Percentiles rank a stretch among this genome's conserved stretches.
Conservation (phyloP, 768 basidiomycete species). For the Phanerochaete sordida region DNA sequence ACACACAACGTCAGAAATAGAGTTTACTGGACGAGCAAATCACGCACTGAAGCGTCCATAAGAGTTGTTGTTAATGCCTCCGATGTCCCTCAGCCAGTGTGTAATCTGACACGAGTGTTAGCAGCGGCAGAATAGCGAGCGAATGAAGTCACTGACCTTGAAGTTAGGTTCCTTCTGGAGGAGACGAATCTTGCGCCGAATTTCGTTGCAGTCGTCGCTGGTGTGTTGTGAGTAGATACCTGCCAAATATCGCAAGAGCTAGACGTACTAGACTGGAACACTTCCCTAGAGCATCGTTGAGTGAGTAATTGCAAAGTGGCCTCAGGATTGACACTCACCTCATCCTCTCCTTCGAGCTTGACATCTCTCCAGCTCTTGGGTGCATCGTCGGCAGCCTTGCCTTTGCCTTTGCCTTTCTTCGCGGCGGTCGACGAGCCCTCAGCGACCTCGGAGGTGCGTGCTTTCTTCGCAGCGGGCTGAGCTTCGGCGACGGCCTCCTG, state of each 20-base stretch:
- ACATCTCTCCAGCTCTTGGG: constrained; percentile 35
- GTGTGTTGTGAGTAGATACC: not conserved
- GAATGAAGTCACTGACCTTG: constrained; percentile 30
- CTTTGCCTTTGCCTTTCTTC: constrained; percentile 21
- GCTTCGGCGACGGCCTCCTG: constrained; percentile 15
- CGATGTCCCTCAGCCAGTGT: constrained; percentile 43
- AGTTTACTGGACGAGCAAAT: not conserved
- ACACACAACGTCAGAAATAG: not conserved
- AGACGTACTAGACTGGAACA: not conserved
- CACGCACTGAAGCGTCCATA: constrained; percentile 42
- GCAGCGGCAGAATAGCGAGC: not conserved
- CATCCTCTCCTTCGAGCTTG: constrained; percentile 37
- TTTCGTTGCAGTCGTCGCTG: constrained; percentile 44
- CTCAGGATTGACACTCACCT: constrained; percentile 25
- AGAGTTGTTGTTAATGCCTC: constrained; percentile 43
- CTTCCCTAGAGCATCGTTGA: not conserved
- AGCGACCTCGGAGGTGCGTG: constrained; percentile 24
- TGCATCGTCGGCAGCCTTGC: constrained; percentile 14
- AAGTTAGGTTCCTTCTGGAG: constrained; percentile 39
- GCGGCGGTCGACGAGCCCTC: constrained; percentile 17
- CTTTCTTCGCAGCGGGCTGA: constrained; percentile 28
- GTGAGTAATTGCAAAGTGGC: not conserved
- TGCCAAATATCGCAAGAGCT: not conserved
- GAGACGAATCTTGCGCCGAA: constrained; percentile 41
- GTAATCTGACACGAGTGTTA: constrained; percentile 30